Evolutionary conservation across 345 rosid genomes (phyloP).

Genomic region (Rhodamnia rubescens): DNA sequence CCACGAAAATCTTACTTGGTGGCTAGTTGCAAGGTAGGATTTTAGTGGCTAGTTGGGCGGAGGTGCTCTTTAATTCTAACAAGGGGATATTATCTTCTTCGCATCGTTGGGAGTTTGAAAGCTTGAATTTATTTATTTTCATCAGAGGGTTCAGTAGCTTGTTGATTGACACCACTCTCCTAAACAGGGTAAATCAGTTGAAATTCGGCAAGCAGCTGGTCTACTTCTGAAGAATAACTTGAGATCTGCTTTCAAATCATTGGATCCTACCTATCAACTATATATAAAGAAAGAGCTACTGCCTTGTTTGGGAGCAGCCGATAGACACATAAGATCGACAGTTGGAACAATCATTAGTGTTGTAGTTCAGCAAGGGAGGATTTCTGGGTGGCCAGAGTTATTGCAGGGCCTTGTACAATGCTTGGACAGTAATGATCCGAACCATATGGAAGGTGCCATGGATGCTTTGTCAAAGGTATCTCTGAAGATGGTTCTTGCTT

Average conservation of each 20-base stretch:
- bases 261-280: slow-evolving; percentile 53
- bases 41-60: not conserved
- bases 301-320: slow-evolving; percentile 85
- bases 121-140: not conserved
- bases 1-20: not conserved
- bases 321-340: slow-evolving; percentile 80
- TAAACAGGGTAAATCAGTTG: slow-evolving; percentile 68
- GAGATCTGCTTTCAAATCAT: slow-evolving; percentile 48
- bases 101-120: not conserved
- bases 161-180: not conserved
- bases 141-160: not conserved
- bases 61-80: not conserved
- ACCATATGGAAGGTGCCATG: slow-evolving; percentile 99
- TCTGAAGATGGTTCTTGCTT: not conserved
- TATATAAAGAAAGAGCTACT: slow-evolving; percentile 69
- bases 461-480: slow-evolving; percentile 91
- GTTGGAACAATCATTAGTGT: slow-evolving; percentile 84
- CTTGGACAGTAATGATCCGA: slow-evolving; percentile 71
- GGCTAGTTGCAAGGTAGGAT: not conserved
- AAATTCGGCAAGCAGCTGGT: slow-evolving; percentile 97
- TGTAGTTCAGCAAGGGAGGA: slow-evolving; percentile 57
- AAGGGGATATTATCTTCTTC: not conserved
- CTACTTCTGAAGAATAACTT: slow-evolving; percentile 84
- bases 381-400: slow-evolving; percentile 82
- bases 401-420: slow-evolving; percentile 73